Base-by-base conservation (phyloP, 148 eudicot species). In the Vaccinium corymbosum region DNA sequence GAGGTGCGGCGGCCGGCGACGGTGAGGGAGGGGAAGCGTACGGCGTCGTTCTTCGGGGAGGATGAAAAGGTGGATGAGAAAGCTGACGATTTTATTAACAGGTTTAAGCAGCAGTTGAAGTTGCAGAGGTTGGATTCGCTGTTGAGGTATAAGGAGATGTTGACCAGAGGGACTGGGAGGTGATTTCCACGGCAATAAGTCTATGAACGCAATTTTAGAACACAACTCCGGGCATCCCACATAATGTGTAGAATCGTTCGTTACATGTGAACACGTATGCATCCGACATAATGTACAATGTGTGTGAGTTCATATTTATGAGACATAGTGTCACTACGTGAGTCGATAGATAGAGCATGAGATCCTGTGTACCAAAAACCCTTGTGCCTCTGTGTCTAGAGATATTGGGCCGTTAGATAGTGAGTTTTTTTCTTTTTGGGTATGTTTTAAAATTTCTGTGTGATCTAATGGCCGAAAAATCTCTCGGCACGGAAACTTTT, bases 21-120 rank as follows among this genome's bases (percentile, higher is more conserved):
- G 70, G 73, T 48, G 85, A 84, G 71, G 75, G 87, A n/a, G 55
- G 61, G 85, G 51, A 59, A 79, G 77, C 53, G 1, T 19, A n/a
- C 38, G 81, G 61, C 85, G 91, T 42, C 78, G 85, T 10, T 82
- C 86, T 13, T 82, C 84, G 83, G n/a, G 22, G 88, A 38, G 25
- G 95, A 91, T 0, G 92, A 85, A 12, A 91, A 25, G 53, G 97
- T 95, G 42, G 98, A 95, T 61, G 91, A 89, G 1, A 93, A 88
- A 49, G 97, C 97, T 0, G 98, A 95, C 74, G 97, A 93, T 80
- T 95, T 95, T 46, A 95, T 95, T 0, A 86, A 88, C 71, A 86
- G 61, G 83, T 95, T 95, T 64, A 92, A 90, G 84, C 98, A 95
- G 86, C 95, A 95, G 88, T 76, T 95, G 80, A 94, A 90, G 83